A percentile compares a stretch with the other conserved stretches of the same genome.
Evolutionary conservation across 1,139 yeast species (phyloP).

Genomic region (Saccharomycopsis crataegensis): DNA sequence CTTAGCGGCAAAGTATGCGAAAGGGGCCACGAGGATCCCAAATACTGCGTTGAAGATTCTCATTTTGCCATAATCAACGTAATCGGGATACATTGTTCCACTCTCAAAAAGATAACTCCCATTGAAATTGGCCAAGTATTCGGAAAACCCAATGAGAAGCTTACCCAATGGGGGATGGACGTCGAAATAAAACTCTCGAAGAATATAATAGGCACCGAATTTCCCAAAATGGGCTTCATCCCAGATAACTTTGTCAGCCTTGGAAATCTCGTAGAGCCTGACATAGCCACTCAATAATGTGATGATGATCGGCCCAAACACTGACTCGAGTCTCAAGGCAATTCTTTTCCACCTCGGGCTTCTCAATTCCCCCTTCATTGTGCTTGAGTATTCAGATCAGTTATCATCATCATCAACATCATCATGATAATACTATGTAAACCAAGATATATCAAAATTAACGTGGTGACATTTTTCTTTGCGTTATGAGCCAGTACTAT

Average conservation of each 20-base stretch:
- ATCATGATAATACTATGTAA: no score
- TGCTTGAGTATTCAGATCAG: no score
- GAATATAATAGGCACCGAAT: slow-evolving; percentile 55
- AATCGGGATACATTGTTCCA: slow-evolving; percentile 48
- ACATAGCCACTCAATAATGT: slow-evolving; percentile 59
- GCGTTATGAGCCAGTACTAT: no score
- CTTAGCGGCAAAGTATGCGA: slow-evolving; percentile 54
- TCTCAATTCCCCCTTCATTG: no score
- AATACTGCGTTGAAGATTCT: slow-evolving; percentile 59
- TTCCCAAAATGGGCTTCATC: slow-evolving; percentile 84
- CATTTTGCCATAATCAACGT: slow-evolving; percentile 50
- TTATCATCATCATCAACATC: no score
- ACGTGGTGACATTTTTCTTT: no score
- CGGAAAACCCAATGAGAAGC: slow-evolving; percentile 59
- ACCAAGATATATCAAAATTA: no score
- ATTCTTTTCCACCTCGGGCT: no score
- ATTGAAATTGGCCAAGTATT: slow-evolving; percentile 60
- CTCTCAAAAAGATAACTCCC: slow-evolving; percentile 62
- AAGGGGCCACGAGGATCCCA: slow-evolving; percentile 55
- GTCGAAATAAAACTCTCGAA: slow-evolving; percentile 64
- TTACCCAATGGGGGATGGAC: slow-evolving; percentile 79
- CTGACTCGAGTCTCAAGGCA: slow-evolving; percentile 26
- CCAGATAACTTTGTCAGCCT: slow-evolving; percentile 72
- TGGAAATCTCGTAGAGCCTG: slow-evolving; percentile 61
- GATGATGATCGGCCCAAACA: slow-evolving; percentile 40